These are phyloP conservation scores for Carpinus fangiana DNA, from an alignment of 306 rosid genomes.

Conservation along the genomic window DNA sequence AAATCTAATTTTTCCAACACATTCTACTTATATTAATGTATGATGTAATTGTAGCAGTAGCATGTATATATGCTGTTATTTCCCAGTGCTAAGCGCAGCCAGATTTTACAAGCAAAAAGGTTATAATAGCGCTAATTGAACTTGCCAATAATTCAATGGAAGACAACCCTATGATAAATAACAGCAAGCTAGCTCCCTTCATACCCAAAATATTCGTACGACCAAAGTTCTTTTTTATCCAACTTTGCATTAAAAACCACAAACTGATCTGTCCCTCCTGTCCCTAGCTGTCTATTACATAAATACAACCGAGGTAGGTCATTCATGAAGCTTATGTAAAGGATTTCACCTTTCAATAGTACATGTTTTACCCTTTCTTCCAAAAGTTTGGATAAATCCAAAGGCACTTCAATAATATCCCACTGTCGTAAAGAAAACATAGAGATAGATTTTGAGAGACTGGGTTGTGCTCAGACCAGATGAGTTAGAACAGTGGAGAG, in stretches of 20 bases:
- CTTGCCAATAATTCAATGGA: constrained; percentile 19
- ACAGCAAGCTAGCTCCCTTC: constrained; percentile 2
- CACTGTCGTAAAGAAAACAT: constrained; percentile 33
- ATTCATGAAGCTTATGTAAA: constrained; percentile 28
- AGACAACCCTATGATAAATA: constrained; percentile 16
- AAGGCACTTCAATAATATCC: constrained; percentile 31
- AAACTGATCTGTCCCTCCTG: constrained; percentile 37
- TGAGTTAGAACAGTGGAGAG: constrained; percentile 57
- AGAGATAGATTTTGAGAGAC: constrained; percentile 40
- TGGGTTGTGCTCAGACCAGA: constrained; percentile 39
- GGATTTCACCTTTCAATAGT: constrained; percentile 25
- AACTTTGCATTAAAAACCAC: constrained; percentile 15
- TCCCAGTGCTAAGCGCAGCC: neutral
- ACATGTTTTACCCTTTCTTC: constrained; percentile 26
- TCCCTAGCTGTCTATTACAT: constrained; percentile 19
- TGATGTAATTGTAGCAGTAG: neutral
- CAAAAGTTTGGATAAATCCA: constrained; percentile 34
- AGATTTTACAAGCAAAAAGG: neutral
- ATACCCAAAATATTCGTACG: neutral
- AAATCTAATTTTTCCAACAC: neutral
- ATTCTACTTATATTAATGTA: neutral
- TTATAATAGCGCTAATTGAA: constrained; percentile 1
- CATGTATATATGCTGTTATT: neutral
- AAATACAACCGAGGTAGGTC: constrained; percentile 27
- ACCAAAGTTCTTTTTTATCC: constrained; percentile 1